phyloP scores from a whole-genome alignment of 140 eudicot genomes.

The Anethum foeniculum region DNA sequence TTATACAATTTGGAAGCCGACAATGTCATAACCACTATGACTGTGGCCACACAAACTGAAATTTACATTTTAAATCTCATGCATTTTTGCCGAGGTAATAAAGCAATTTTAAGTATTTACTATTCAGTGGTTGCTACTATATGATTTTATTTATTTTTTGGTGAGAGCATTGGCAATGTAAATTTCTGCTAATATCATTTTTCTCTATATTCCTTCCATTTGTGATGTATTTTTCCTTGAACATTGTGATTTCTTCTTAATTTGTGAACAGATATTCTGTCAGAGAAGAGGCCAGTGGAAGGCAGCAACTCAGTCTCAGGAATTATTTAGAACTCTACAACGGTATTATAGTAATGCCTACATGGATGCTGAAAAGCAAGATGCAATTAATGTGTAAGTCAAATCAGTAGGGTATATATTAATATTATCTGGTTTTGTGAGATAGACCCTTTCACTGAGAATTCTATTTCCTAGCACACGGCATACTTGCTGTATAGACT shows the following conservation, averaged over 20 bases:
- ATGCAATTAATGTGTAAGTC: conserved; percentile 88
- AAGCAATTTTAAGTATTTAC: background rate
- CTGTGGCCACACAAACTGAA: background rate
- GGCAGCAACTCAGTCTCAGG: conserved; percentile 94
- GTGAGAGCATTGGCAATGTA: background rate
- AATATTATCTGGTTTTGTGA: background rate
- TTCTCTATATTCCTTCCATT: background rate
- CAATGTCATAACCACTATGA: background rate
- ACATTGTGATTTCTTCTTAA: background rate
- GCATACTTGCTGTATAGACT: background rate
- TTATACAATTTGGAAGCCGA: background rate
- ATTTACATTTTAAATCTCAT: background rate
- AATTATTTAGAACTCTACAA: conserved; percentile 75
- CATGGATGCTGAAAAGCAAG: conserved; percentile 98
- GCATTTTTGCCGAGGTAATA: background rate
- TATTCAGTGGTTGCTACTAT: background rate
- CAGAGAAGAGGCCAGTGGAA: conserved; percentile 96
- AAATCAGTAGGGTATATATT: background rate
- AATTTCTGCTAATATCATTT: background rate
- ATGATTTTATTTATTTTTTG: background rate
- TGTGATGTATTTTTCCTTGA: background rate
- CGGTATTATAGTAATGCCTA: conserved; percentile 90
- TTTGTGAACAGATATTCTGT: conserved; percentile 58
- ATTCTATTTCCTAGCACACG: background rate
- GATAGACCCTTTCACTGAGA: background rate